Evolutionary conservation across 2,329 filamentous ascomycete genomes (phyloP), one percentile per base, ranked within the genome.

Genomic region (Botryotinia globosa): DNA sequence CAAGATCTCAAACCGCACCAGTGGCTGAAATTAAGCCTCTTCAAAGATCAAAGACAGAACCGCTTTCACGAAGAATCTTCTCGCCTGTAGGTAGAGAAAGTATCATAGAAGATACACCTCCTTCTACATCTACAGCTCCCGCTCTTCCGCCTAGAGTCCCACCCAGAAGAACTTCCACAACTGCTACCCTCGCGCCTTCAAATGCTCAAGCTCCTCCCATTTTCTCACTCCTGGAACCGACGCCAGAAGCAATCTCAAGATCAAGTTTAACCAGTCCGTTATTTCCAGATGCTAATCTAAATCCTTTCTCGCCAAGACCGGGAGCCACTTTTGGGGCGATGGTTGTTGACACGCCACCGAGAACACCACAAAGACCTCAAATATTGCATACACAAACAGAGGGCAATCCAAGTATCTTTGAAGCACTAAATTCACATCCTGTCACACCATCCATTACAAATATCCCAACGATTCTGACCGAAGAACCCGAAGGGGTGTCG

Each of bases 361-460:
- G 65, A 67, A 67, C 48, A 22, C 48, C 65, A 22, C 65, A 56
- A 4, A n/a, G 45, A 67, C 65, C 45, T 29, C 51, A 42, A 56
- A 10, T 37, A 67, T 22, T 67, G 29, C 65, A 54, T 4, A 29
- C 48, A 14, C 65, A 56, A 2, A 67, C 65, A 2, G 65, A 67
- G 37, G 48, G 48, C 12, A n/a, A 54, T 16, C 48, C 65, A 1
- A 67, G 65, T 42, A 48, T 67, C 32, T 67, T 67, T n/a, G 65
- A 67, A 67, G 65, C 65, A 37, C 10, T 67, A 29, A 67, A 67
- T 56, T 67, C 65, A 29, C 65, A 67, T 20, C 65, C 65, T 37
- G 65, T 67, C n/a, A 56, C 25, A 12, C 65, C 51, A 29, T 29
- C 48, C 48, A 67, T 56, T 9, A 22, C 65, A 56, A 67, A 67